Evolutionary conservation across 208 protist species (phyloP), one percentile per base, ranked within the genome.

Genomic region (Acanthamoeba polyphaga): DNA sequence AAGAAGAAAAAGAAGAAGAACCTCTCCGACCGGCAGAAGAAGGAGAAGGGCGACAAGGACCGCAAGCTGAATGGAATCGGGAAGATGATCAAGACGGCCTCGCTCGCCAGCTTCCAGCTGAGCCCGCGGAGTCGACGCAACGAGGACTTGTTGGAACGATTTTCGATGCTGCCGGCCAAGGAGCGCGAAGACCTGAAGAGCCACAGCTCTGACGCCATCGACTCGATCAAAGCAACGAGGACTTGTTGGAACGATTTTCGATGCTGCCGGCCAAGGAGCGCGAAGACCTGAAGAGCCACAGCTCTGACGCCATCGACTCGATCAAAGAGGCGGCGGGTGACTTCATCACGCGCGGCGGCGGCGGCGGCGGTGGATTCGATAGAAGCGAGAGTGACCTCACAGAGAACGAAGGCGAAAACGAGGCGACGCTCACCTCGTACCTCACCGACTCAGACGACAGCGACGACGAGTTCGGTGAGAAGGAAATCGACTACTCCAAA

Each of bases 401-500:
- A 3, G 66, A 74, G 7, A 74, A 74, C 66, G 66, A 74, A 5
- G 66, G 66, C 53, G 53, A 58, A 15, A 58, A 58, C 24, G 66
- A 74, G 66, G 66, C 66, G 32, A 74, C 66, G 1, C 66, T 74
- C 32, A 74, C 66, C 24, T 74, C 66, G 9, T 74, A 74, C 32
- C 66, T 74, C 66, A 38, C 66, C 32, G 66, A 74, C 66, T 38
- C 66, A 1, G 66, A 74, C 24, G 66, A 74, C 66, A 74, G 66
- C 32, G 66, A 74, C 32, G 66, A 74, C 32, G 66, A 74, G 22
- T 74, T 74, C 7, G 66, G 66, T 1, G 66, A 74, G n/a, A 74
- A 74, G 66, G 66, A 74, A 12, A 74, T 74, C 66, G 32, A 74
- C 66, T 74, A 74, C 66, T 74, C 66, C 66, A 74, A 74, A 22